Percentiles rank a stretch among this genome's conserved stretches.
Conservation (phyloP, 2,329 filamentous ascomycete genomes). For the Hirsutella thompsonii region DNA sequence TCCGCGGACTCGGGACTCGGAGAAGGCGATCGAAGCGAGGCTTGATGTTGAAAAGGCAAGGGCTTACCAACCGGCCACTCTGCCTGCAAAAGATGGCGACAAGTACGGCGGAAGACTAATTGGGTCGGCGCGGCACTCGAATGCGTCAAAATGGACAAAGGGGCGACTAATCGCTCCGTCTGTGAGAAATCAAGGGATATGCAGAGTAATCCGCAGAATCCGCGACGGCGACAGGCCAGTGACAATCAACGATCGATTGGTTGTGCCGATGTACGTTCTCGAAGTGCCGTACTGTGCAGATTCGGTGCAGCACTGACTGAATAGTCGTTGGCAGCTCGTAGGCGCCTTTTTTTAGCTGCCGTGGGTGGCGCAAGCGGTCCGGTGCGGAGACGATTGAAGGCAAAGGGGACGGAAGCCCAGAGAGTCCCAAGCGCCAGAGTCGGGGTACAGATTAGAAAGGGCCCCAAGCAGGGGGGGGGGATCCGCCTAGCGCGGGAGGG, state of each 20-base stretch:
- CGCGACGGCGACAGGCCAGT: too few species aligned
- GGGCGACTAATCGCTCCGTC: too few species aligned
- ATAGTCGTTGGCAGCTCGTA: not conserved
- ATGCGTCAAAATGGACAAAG: not conserved
- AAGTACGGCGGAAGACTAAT: too few species aligned
- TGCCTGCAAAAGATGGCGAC: too few species aligned
- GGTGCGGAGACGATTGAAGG: constrained; percentile 4
- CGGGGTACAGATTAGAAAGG: not conserved
- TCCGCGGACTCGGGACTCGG: constrained; percentile 7
- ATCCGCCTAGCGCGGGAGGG: constrained; percentile 1
- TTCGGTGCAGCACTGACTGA: not conserved
- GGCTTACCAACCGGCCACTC: not conserved
- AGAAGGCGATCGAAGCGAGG: constrained; percentile 8
- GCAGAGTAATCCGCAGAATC: too few species aligned
- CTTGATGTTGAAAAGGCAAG: not conserved
- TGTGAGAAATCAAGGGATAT: too few species aligned
- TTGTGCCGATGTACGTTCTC: too few species aligned
- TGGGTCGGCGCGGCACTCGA: too few species aligned
- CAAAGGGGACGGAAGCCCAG: too few species aligned
- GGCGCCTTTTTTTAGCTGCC: constrained; percentile 2
- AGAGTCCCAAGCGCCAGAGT: too few species aligned
- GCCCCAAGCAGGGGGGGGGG: not conserved
- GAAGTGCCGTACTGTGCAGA: too few species aligned
- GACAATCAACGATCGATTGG: too few species aligned
- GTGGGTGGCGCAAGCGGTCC: constrained; percentile 9